Evolutionary conservation across 2,329 filamentous ascomycete species (phyloP), one percentile per base, ranked within the genome.

Genomic region (Pseudodiploospora longispora): DNA sequence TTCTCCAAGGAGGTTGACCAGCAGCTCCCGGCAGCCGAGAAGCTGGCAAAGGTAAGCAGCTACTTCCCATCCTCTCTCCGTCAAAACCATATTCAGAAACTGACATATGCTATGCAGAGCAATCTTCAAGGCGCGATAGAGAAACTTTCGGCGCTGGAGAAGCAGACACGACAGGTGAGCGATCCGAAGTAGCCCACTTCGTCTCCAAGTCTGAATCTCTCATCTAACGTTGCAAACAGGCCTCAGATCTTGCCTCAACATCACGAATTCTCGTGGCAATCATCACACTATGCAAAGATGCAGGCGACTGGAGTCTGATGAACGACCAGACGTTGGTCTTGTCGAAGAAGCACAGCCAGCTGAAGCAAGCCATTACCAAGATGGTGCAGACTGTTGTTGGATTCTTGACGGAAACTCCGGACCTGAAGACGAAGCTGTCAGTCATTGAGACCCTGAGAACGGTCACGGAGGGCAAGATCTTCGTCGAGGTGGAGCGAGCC

Each of bases 321-420:
- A 97, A 95, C 64, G 93, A 98, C 70, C 93, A 98, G 71, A 87
- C 95, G 51, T 76, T 95, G 58, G 76, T 96, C 52, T 76, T 98
- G 46, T 97, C 93, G 53, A 98, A 98, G 82, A 98, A 98, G 75
- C 93, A 98, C 85, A 87, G 90, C 58, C 93, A 98, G 74, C 89
- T 98, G 62, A 98, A 98, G 70, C 93, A 97, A 70, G 93, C 93
- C 60, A 93, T 90, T 59, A 97, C 93, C 58, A 93, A 91, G 74
- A 98, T 98, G 93, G 90, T 98, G 49, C 93, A 98, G 74, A 85
- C 83, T 39, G 89, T 95, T 50, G 95, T 98, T 83, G 76, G 74
- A 48, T 96, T 97, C 67, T 70, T 98, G 59, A 85, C 95, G 60
- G 80, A 85, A 38, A 89, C 89, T 27, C 89, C 93, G 31, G 85